Evolutionary conservation across 2,329 filamentous ascomycete genomes (phyloP).

Genomic region (Westerdykella ornata): DNA sequence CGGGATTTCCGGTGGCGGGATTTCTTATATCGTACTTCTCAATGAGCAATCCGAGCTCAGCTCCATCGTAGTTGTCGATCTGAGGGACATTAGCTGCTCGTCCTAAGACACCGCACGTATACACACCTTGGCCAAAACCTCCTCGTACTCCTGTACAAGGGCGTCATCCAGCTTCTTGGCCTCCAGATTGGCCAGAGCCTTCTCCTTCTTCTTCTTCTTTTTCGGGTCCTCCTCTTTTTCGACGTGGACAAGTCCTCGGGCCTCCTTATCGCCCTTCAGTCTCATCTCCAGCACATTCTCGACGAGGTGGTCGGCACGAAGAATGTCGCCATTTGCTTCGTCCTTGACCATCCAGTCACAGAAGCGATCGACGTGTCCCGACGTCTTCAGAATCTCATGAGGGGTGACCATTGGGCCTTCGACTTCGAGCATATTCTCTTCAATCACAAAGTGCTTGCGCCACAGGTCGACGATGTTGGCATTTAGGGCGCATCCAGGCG

Average conservation of each 20-base stretch:
- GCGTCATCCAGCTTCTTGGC: conserved; percentile 81
- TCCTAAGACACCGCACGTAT: conserved; percentile 16
- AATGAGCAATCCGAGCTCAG: conserved; percentile 81
- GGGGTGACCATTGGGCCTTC: conserved; percentile 93
- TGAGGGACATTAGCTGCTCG: too few species aligned
- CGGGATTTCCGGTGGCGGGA: conserved; percentile 68
- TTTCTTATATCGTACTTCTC: conserved; percentile 83
- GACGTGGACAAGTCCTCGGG: conserved; percentile 70
- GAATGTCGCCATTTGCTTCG: conserved; percentile 92
- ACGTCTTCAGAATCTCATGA: conserved; percentile 85
- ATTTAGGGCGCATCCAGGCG: conserved; percentile 78
- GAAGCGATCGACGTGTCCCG: conserved; percentile 94
- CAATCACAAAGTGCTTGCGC: conserved; percentile 88
- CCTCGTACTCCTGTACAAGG: conserved; percentile 82
- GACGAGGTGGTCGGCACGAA: conserved; percentile 92
- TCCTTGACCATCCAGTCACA: conserved; percentile 99
- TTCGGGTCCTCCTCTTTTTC: conserved; percentile 72
- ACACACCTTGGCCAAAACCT: conserved; percentile 63
- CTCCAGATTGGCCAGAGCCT: conserved; percentile 55
- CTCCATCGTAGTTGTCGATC: conserved; percentile 91
- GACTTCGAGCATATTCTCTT: conserved; percentile 92
- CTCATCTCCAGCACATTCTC: conserved; percentile 86
- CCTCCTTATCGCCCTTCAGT: conserved; percentile 85
- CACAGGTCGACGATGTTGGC: conserved; percentile 82
- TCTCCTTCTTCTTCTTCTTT: conserved; percentile 97